Base-by-base conservation (phyloP, 192 early-diverging fungal species). In the Lobosporangium transversale region DNA sequence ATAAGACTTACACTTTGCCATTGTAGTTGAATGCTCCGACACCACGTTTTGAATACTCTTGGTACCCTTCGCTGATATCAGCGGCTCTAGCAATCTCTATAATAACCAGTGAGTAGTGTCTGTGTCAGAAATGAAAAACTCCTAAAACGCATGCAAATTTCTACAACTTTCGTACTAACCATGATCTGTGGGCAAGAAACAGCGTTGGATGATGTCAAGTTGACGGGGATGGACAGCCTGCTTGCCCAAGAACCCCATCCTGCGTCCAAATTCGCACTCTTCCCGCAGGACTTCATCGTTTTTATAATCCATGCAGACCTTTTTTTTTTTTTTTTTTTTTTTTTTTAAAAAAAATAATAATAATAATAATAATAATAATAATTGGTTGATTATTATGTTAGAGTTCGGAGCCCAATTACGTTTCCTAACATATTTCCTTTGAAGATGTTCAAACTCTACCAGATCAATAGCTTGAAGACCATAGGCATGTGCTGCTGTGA, bases 171-270 rank as follows among this genome's bases (percentile, higher is more conserved):
- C n/a, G n/a, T n/a, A n/a, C n/a, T n/a, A n/a, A 87, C 90, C 86
- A 43, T 87, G 85, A 14, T 69, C 66, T 9, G 89, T 87, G 17
- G 96, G 96, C 54, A 90, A 68, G 76, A 95, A 98, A 27, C 62
- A 70, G 27, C 79, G 62, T 58, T 98, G 94, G 55, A 98, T 96
- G 10, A 82, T 83, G 30, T 94, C 91, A 21, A 96, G 82, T 70
- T 98, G 96, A 9, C 83, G 81, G 43, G 96, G 96, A 68, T 98
- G 96, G 53, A 98, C 94, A 5, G 94, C 94, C 79, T 98, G 96
- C 83, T 98, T 98, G 49, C 97, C 97, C 18, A 93, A 89, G 81
- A 96, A 98, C 8, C 97, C 97, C 91, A 95, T 95, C 57, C 90
- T 85, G 10, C 91, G 87, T 2, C 93, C 97, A 78, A 96, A 94